Percentiles rank a stretch among this genome's conserved stretches.
Conservation (phyloP, 73 alveolate genomes). For the Vitrella brassicaformis region DNA sequence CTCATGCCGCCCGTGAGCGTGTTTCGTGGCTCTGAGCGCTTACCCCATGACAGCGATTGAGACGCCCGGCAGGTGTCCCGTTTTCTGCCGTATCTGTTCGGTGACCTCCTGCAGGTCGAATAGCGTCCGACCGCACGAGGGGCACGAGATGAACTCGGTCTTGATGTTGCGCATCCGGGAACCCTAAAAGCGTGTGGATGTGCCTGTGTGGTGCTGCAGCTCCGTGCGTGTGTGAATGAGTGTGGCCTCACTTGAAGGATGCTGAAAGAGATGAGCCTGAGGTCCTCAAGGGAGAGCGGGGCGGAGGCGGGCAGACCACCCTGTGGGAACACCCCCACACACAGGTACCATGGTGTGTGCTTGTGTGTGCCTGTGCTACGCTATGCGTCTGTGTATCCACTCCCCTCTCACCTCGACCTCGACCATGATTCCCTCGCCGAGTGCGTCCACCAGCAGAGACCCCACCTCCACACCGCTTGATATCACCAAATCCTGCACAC, state of each 20-base stretch:
- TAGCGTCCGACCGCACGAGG: constrained; percentile 42
- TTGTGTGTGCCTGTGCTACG: no score
- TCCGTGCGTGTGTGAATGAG: no score
- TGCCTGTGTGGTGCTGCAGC: no score
- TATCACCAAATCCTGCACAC: no score
- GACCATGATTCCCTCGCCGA: neutral
- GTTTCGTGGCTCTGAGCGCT: no score
- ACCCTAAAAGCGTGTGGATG: neutral
- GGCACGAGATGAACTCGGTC: constrained; percentile 42
- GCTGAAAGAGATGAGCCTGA: neutral
- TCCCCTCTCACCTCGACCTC: neutral
- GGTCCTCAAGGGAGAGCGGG: neutral
- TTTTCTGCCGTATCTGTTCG: constrained; percentile 28
- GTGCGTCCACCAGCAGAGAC: neutral
- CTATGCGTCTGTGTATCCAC: no score
- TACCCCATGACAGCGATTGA: constrained; percentile 33
- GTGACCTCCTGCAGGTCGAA: constrained; percentile 29
- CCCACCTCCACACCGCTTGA: neutral
- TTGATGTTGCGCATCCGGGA: constrained; percentile 34
- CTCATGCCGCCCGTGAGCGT: no score
- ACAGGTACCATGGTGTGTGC: no score
- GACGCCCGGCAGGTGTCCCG: constrained; percentile 38
- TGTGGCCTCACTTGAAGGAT: neutral
- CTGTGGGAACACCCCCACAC: no score
- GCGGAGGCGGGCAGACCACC: no score